Conservation (phyloP, 2,329 filamentous ascomycete species). For the Triangularia setosa region DNA sequence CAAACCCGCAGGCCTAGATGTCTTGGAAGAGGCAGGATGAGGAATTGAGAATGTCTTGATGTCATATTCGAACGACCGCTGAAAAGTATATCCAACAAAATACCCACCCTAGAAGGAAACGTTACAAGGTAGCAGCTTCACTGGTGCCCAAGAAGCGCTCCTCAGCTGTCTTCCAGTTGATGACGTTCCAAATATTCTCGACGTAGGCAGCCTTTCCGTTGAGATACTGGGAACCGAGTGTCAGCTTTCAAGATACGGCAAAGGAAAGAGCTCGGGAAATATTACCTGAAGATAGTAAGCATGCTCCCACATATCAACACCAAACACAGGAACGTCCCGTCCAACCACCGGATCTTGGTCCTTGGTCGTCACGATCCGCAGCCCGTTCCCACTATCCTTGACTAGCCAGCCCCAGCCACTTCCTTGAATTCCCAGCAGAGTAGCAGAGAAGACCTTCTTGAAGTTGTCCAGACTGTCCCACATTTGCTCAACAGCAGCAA, state of each 20-base stretch:
- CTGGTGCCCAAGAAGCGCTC: conserved; percentile 51
- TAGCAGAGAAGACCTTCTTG: conserved; percentile 59
- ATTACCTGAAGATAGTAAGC: conserved; percentile 78
- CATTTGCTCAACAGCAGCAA: conserved; percentile 56
- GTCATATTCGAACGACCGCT: not conserved
- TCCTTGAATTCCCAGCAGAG: conserved; percentile 70
- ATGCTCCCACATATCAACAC: conserved; percentile 91
- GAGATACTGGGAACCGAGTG: conserved; percentile 55
- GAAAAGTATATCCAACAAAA: not conserved
- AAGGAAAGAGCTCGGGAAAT: conserved; percentile 1
- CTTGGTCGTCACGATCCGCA: conserved; percentile 76
- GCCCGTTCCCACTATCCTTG: conserved; percentile 48
- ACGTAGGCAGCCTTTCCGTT: conserved; percentile 74
- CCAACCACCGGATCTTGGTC: conserved; percentile 75
- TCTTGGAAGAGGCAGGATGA: not conserved
- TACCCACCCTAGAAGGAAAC: not conserved
- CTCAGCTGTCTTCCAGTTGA: conserved; percentile 73
- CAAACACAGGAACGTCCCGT: conserved; percentile 65
- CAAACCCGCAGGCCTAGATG: not conserved
- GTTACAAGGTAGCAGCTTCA: conserved; percentile 38
- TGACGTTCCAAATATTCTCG: conserved; percentile 71
- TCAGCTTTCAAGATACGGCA: conserved; percentile 3
- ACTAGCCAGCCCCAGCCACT: conserved; percentile 89
- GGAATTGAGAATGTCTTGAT: not conserved
- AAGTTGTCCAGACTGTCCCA: conserved; percentile 70